These are phyloP conservation scores for Aureobasidium mangrovei DNA, from an alignment of 2,329 filamentous ascomycete species.

Conservation along the genomic window DNA sequence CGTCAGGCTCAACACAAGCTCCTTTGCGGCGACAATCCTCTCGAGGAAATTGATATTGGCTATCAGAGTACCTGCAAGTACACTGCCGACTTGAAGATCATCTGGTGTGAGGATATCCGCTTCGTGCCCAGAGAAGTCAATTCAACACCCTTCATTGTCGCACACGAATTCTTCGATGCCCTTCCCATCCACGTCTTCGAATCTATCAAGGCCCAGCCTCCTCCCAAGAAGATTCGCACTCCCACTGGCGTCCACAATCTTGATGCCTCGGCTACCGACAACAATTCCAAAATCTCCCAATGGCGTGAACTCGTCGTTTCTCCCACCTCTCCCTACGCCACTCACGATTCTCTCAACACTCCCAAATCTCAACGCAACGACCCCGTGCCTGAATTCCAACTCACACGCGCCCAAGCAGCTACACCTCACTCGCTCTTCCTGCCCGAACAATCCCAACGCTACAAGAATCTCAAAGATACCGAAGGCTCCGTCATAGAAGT, in stretches of 20 bases:
- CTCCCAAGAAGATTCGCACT: constrained; percentile 35
- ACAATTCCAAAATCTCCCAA: constrained; percentile 42
- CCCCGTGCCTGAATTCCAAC: constrained; percentile 68
- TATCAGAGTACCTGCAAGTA: constrained; percentile 70
- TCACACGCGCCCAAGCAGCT: constrained; percentile 63
- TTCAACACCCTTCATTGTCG: constrained; percentile 84
- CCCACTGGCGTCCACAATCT: constrained; percentile 41
- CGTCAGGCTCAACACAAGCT: constrained; percentile 69
- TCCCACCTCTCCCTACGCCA: constrained; percentile 44
- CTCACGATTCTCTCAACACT: constrained; percentile 46
- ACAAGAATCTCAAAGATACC: constrained; percentile 60
- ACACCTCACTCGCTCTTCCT: constrained; percentile 81
- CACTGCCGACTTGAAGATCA: constrained; percentile 56
- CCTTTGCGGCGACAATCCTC: constrained; percentile 64
- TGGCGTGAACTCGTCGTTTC: constrained; percentile 80
- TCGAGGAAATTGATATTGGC: constrained; percentile 64
- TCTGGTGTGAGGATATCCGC: constrained; percentile 85
- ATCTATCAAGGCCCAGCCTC: constrained; percentile 44
- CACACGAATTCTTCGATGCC: constrained; percentile 97
- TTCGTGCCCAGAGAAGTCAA: constrained; percentile 59
- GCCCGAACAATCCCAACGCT: constrained; percentile 71
- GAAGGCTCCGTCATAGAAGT: constrained; percentile 74
- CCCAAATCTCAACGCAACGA: constrained; percentile 32
- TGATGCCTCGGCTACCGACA: constrained; percentile 14
- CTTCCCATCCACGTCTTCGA: constrained; percentile 95